Base-by-base conservation (phyloP, 768 basidiomycete species). In the Lentinula edodes region DNA sequence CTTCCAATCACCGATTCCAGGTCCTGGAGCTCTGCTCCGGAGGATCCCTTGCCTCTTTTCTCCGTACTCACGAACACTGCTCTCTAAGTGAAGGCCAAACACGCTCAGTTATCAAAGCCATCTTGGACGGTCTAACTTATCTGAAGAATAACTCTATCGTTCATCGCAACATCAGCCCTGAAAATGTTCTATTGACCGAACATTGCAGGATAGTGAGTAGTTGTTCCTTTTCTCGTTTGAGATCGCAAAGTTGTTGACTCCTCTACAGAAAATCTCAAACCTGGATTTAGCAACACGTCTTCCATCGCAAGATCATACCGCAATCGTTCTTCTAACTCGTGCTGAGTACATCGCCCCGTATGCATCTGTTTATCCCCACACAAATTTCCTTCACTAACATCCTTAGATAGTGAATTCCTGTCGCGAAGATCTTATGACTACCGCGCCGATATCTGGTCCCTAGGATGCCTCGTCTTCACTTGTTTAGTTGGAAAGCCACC, bases 401-500 rank as follows among this genome's bases (percentile, higher is more conserved):
- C n/a, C 7, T 6, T 23, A 59, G 15, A 6, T 46, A 83, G 82
- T 32, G 81, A 83, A 66, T 72, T 80, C 1, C 61, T 73, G 6
- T 63, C 68, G 0, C 65, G 70, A n/a, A 50, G 50, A 28, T 65
- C 74, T 1, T 74, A 77, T 51, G 70, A 72, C 41, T 78, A 74
- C 61, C 58, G 72, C 6, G 68, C 73, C 3, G 82, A 83, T 64
- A 39, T 80, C 28, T 83, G 81, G 81, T 82, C 81, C 1, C 58
- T 80, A 32, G 82, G 80, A 4, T 77, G 75, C 65, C 67, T 81
- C 4, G 65, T 77, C 20, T 53, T 77, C 18, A 69, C 71, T 6
- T 77, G 77, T 61, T 61, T 80, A 13, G 67, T 74, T 5, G 78
- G 76, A 2, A 62, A 52, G 12, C 69, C 69, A 16, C 71, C 77